Evolutionary conservation across 1,139 yeast species (phyloP).

Genomic region (Blastobotrys proliferans): DNA sequence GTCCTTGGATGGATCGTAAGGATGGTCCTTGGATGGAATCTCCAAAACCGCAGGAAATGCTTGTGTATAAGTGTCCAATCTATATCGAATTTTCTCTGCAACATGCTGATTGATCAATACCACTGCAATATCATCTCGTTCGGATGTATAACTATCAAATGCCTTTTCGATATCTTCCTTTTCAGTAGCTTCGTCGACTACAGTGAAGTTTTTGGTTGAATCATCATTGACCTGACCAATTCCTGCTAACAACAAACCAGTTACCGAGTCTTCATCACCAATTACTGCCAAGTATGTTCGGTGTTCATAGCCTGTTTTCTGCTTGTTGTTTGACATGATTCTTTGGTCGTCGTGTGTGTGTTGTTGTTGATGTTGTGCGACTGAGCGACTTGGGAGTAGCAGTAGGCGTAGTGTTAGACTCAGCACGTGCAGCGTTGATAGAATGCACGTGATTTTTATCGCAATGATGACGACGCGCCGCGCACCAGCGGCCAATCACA

Average conservation of each 20-base stretch:
- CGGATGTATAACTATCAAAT: constrained; percentile 68
- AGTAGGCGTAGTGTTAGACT: no score
- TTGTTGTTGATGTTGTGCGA: no score
- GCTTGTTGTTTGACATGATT: constrained; percentile 7
- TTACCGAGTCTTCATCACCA: constrained; percentile 96
- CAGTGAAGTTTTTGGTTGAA: constrained; percentile 77
- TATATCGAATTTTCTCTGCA: constrained; percentile 82
- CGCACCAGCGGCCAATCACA: no score
- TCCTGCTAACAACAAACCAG: constrained; percentile 94
- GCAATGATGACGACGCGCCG: no score
- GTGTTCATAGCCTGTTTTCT: constrained; percentile 10
- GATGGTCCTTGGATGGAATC: constrained; percentile 97
- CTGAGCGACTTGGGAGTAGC: no score
- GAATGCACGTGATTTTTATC: no score
- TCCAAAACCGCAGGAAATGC: constrained; percentile 97
- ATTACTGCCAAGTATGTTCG: constrained; percentile 84
- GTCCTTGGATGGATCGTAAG: constrained; percentile 97
- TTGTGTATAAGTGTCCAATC: constrained; percentile 77
- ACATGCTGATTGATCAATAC: constrained; percentile 89
- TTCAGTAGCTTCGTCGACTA: constrained; percentile 73
- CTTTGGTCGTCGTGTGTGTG: no score
- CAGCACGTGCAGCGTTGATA: no score
- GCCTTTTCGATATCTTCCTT: constrained; percentile 71
- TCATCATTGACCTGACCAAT: constrained; percentile 78
- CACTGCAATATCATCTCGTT: constrained; percentile 88